phyloP scores from a whole-genome alignment of 2,329 filamentous ascomycete species.

The Aspergillus sp. region DNA sequence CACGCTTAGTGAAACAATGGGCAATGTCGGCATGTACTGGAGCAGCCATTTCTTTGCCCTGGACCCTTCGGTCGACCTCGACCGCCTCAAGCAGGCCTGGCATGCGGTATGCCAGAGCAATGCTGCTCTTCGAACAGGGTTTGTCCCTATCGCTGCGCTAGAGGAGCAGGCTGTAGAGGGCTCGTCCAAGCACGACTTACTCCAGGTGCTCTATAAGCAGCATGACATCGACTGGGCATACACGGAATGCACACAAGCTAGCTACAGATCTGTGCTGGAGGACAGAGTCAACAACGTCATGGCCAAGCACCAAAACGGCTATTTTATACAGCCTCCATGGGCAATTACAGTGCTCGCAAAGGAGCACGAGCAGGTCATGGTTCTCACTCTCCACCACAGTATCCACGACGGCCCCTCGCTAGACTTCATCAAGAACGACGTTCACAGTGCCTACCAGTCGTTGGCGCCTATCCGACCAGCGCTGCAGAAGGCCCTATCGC shows the following conservation, averaged over 20 bases:
- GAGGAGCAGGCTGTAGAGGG: not conserved
- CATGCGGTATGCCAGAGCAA: conserved; percentile 26
- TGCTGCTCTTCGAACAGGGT: conserved; percentile 39
- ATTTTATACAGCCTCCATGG: conserved; percentile 37
- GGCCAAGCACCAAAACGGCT: conserved; percentile 24
- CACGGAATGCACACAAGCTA: too few relatives aligned
- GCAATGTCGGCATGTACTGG: conserved; percentile 40
- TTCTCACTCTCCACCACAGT: conserved; percentile 38
- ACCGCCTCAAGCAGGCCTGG: conserved; percentile 36
- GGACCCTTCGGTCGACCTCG: conserved; percentile 25
- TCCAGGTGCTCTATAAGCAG: conserved; percentile 29
- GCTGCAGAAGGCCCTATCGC: conserved; percentile 22
- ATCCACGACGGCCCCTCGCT: conserved; percentile 35
- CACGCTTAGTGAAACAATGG: conserved; percentile 41
- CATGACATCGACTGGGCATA: conserved; percentile 27
- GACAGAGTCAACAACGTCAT: conserved; percentile 25
- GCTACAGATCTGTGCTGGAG: conserved; percentile 11
- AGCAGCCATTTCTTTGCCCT: conserved; percentile 40
- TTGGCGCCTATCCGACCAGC: conserved; percentile 25
- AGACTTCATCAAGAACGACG: conserved; percentile 26
- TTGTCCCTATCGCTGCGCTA: conserved; percentile 30
- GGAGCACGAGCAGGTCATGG: conserved; percentile 27
- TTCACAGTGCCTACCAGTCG: conserved; percentile 26
- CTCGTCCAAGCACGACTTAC: conserved; percentile 14
- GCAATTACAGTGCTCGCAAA: conserved; percentile 36